Percentiles rank a stretch among this genome's conserved stretches.
phyloP scores from a whole-genome alignment of 148 eudicot species.

The Arctostaphylos glauca region DNA sequence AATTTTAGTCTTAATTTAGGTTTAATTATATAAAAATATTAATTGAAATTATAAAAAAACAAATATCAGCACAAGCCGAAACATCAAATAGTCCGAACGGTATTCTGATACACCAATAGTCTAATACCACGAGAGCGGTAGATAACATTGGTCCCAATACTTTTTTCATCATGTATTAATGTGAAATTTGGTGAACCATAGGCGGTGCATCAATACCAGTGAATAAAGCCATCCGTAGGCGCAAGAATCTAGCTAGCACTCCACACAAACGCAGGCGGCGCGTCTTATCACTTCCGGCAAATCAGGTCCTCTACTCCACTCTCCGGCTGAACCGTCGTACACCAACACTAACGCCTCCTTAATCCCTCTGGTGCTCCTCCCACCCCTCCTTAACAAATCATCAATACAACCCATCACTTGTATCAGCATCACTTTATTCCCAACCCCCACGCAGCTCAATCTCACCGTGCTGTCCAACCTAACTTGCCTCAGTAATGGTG shows the following conservation, averaged over 20 bases:
- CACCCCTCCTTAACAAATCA: slow-evolving; percentile 57
- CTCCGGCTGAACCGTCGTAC: slow-evolving; percentile 56
- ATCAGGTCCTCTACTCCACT: slow-evolving; percentile 72
- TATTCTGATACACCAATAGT: too few species aligned
- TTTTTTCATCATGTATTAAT: neutral
- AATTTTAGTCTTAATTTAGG: too few species aligned
- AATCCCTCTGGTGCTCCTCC: slow-evolving; percentile 49
- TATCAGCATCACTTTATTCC: slow-evolving; percentile 63
- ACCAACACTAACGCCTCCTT: slow-evolving; percentile 64
- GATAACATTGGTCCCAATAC: neutral
- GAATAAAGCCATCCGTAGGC: neutral
- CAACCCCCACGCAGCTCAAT: slow-evolving; percentile 64
- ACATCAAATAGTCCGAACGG: too few species aligned
- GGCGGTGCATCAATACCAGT: too few species aligned
- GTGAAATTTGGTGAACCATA: neutral
- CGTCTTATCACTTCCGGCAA: slow-evolving; percentile 61
- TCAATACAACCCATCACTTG: slow-evolving; percentile 69
- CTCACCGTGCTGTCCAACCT: slow-evolving; percentile 68
- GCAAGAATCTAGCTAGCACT: slow-evolving; percentile 35
- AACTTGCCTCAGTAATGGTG: slow-evolving; percentile 66
- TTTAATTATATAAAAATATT: too few species aligned
- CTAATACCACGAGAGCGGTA: too few species aligned
- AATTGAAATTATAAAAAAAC: too few species aligned
- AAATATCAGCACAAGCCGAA: too few species aligned
- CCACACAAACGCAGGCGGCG: slow-evolving; percentile 70